These are phyloP conservation scores for Terfezia claveryi DNA, from an alignment of 495 filamentous ascomycete species.

Conservation along the genomic window DNA sequence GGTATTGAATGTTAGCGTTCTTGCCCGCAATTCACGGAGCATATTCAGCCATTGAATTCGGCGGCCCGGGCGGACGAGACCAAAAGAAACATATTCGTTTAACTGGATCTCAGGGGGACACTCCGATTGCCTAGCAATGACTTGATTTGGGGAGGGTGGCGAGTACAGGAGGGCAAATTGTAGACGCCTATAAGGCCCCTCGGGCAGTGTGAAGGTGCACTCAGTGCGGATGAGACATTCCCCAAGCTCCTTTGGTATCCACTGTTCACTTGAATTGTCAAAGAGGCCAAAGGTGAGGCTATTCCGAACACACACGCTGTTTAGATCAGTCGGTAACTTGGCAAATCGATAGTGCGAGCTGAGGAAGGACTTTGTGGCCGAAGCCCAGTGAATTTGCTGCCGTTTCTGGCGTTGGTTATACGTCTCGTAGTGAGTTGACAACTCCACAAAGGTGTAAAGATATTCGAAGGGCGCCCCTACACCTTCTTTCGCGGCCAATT, in stretches of 20 bases:
- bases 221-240: no score
- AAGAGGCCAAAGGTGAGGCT: not conserved
- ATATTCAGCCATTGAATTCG: slow-evolving; percentile 35
- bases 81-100: slow-evolving; percentile 30
- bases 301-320: not conserved
- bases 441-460: no score
- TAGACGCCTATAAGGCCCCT: slow-evolving; percentile 8
- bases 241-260: no score
- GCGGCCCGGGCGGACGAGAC: slow-evolving; percentile 26
- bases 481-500: no score
- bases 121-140: slow-evolving; percentile 25
- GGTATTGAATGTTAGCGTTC: slow-evolving; percentile 27
- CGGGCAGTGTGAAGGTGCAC: no score
- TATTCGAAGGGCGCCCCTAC: no score
- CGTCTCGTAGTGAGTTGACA: no score
- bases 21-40: slow-evolving; percentile 27
- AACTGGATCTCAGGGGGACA: slow-evolving; percentile 26
- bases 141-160: slow-evolving; percentile 21
- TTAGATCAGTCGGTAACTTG: not conserved
- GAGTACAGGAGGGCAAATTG: slow-evolving; percentile 22
- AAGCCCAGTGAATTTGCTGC: slow-evolving; percentile 1
- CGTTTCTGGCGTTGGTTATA: not conserved
- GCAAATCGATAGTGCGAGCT: slow-evolving; percentile 3
- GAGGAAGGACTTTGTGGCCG: slow-evolving; percentile 7
- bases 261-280: not conserved